Conservation (phyloP, 306 rosid genomes). For the Styphnolobium japonicum region DNA sequence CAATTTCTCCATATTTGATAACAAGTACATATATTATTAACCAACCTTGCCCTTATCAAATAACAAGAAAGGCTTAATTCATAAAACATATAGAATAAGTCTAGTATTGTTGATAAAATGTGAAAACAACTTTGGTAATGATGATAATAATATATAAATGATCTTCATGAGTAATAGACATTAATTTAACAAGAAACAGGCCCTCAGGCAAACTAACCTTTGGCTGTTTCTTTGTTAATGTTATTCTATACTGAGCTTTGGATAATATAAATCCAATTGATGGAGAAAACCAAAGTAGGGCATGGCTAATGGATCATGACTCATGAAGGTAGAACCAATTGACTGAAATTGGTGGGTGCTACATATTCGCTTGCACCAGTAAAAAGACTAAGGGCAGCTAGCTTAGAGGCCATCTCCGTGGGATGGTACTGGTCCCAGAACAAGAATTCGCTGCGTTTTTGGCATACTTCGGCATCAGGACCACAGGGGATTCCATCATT, state of each 20-base stretch:
- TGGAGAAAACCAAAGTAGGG: neutral
- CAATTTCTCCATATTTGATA: too few species aligned
- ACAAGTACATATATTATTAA: too few species aligned
- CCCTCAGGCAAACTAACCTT: neutral
- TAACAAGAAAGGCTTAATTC: too few species aligned
- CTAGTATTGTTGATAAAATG: too few species aligned
- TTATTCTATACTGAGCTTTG: neutral
- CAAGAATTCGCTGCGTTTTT: neutral
- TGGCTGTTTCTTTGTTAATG: neutral
- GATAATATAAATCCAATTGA: neutral
- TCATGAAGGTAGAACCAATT: neutral
- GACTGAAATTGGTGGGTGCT: constrained; percentile 11
- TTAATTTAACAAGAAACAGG: neutral
- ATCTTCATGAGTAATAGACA: neutral
- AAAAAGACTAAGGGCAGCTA: neutral
- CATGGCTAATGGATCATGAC: neutral
- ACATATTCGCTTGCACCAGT: neutral
- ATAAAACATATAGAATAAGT: too few species aligned
- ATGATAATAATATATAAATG: too few species aligned
- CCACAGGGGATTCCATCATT: neutral
- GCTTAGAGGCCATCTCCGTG: neutral
- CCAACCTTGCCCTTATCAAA: too few species aligned
- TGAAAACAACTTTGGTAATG: too few species aligned
- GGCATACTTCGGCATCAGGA: neutral
- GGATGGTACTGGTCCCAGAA: constrained; percentile 29